These are phyloP conservation scores for Neurospora sp. DNA, from an alignment of 2,329 filamentous ascomycete genomes.

Conservation along the genomic window DNA sequence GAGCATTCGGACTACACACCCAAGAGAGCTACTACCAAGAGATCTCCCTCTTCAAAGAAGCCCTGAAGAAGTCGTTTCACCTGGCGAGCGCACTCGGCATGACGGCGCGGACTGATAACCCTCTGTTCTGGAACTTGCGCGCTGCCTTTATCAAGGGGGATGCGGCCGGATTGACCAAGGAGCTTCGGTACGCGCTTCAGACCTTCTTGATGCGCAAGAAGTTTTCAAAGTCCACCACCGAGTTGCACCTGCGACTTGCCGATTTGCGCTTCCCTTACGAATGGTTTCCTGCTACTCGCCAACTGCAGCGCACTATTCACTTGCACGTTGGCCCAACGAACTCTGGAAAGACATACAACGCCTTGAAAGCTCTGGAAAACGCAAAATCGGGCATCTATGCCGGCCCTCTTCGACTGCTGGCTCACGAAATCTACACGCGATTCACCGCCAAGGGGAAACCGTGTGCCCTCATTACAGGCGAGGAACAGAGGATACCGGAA, in stretches of 20 bases:
- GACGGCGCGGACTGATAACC: constrained; percentile 34
- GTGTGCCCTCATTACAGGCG: constrained; percentile 80
- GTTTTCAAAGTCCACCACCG: constrained; percentile 45
- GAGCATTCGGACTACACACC: constrained; percentile 26
- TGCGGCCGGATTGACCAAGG: constrained; percentile 37
- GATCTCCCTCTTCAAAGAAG: constrained; percentile 33
- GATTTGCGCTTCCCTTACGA: constrained; percentile 83
- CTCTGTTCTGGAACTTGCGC: constrained; percentile 47
- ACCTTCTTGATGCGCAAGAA: constrained; percentile 48
- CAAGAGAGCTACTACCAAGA: constrained; percentile 35
- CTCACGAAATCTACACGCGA: constrained; percentile 89
- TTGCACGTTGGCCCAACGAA: constrained; percentile 95
- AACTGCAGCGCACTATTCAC: constrained; percentile 73
- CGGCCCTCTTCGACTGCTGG: constrained; percentile 77
- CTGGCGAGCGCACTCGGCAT: constrained; percentile 29
- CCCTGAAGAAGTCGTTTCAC: constrained; percentile 34
- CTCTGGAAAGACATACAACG: constrained; percentile 95
- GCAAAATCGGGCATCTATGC: constrained; percentile 76
- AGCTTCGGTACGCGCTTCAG: constrained; percentile 60
- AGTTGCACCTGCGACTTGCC: constrained; percentile 55
- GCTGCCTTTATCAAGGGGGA: constrained; percentile 49
- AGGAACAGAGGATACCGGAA: constrained; percentile 67
- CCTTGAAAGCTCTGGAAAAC: constrained; percentile 71
- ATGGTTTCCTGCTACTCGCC: constrained; percentile 81
- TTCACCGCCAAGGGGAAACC: constrained; percentile 66